These are phyloP conservation scores for Apophysomyces variabilis DNA, from an alignment of 371 early-diverging fungal genomes.

Conservation along the genomic window DNA sequence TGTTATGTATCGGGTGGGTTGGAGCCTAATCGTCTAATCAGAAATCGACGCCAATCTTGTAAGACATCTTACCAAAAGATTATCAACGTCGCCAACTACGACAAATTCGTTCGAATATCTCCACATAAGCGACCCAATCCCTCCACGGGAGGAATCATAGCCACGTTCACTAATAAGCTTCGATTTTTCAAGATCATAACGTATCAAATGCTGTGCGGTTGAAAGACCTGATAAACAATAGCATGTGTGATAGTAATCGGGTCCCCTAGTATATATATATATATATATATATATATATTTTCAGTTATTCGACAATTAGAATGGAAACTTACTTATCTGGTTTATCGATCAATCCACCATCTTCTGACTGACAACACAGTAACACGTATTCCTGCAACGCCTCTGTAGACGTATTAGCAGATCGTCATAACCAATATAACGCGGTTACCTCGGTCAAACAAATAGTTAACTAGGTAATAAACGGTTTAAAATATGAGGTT, in stretches of 20 bases:
- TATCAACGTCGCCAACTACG: slow-evolving; percentile 58
- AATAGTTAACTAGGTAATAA: slow-evolving; percentile 27
- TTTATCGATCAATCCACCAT: slow-evolving; percentile 92
- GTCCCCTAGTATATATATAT: too few relatives aligned
- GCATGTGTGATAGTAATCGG: slow-evolving; percentile 96
- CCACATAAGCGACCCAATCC: slow-evolving; percentile 47
- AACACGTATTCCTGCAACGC: slow-evolving; percentile 89
- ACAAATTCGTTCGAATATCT: slow-evolving; percentile 36
- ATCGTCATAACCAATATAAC: background rate
- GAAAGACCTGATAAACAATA: slow-evolving; percentile 92
- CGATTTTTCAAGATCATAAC: slow-evolving; percentile 29
- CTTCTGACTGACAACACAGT: slow-evolving; percentile 78
- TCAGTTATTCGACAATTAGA: background rate
- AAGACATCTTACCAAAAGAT: slow-evolving; percentile 49
- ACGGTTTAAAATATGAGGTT: background rate
- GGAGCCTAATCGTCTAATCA: slow-evolving; percentile 35
- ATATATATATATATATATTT: too few relatives aligned
- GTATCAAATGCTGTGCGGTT: slow-evolving; percentile 54
- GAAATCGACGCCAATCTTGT: background rate
- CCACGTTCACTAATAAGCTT: slow-evolving; percentile 27
- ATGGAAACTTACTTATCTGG: slow-evolving; percentile 73
- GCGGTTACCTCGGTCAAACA: slow-evolving; percentile 62
- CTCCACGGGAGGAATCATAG: slow-evolving; percentile 34
- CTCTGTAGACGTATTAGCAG: slow-evolving; percentile 40
- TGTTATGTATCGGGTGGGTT: slow-evolving; percentile 68